Evolutionary conservation across 2,329 filamentous ascomycete genomes (phyloP).

Genomic region (Ophiocordyceps camponoti-rufipedis): DNA sequence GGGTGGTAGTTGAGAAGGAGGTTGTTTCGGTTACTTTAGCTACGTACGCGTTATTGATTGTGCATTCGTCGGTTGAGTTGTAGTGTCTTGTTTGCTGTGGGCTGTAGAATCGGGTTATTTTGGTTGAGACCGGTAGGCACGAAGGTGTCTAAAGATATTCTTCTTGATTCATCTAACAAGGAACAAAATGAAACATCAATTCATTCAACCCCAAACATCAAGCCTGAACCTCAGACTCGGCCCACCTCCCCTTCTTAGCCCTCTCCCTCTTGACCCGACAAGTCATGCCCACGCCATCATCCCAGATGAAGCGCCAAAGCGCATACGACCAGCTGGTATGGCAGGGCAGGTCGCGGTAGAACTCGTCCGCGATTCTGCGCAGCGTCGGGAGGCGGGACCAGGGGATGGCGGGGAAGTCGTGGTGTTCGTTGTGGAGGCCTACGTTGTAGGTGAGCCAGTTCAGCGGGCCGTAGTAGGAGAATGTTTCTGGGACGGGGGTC

Average conservation of each 20-base stretch:
- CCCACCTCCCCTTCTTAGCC: constrained; percentile 49
- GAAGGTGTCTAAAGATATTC: too few species aligned
- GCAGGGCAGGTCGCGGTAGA: constrained; percentile 72
- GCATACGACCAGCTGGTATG: constrained; percentile 87
- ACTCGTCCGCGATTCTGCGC: constrained; percentile 68
- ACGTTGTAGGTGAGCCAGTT: constrained; percentile 96
- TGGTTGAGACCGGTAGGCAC: too few species aligned
- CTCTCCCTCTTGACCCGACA: constrained; percentile 86
- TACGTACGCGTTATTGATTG: background rate
- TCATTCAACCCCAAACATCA: constrained; percentile 12
- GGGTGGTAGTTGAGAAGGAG: background rate
- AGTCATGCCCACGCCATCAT: constrained; percentile 74
- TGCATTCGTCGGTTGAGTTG: background rate
- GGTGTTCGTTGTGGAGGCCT: constrained; percentile 94
- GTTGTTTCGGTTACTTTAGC: background rate
- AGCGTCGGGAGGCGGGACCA: constrained; percentile 76
- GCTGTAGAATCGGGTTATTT: too few species aligned
- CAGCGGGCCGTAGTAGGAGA: constrained; percentile 85
- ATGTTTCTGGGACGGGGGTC: constrained; percentile 68
- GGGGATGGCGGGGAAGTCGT: constrained; percentile 92
- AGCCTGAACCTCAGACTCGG: constrained; percentile 49
- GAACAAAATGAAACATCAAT: too few species aligned
- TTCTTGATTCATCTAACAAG: too few species aligned
- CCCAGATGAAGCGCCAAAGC: constrained; percentile 89
- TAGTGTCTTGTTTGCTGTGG: background rate